Base-by-base conservation (phyloP, 805 yeast species). In the Starmera amethionina region DNA sequence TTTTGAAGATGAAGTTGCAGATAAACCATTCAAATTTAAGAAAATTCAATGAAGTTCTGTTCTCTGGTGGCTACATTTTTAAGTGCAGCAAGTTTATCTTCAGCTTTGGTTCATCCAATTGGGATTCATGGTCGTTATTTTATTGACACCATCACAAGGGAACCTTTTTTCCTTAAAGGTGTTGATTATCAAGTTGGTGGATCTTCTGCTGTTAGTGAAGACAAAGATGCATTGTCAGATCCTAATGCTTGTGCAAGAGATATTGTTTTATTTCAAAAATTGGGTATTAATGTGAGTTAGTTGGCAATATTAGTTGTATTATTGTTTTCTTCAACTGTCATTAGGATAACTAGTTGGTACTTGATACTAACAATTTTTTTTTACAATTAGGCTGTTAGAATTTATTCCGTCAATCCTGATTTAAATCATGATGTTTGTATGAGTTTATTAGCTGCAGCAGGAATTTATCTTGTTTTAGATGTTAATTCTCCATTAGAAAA, bases 101-200 rank as follows among this genome's bases (percentile, higher is more conserved):
- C 27, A 33, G 65, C 56, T 2, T 58, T 53, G 39, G 63, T 82
- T 7, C 73, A 81, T 56, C 95, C 96, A 0, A 79, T 90, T 37
- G 72, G 66, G 16, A 68, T 83, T 7, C 63, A 68, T 41, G 93
- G 86, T 2, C 75, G 78, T 28, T 82, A 79, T 51, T 90, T 90
- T 52, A 69, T 78, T 39, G 88, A 89, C 51, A 70, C 87, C 1
- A 73, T 77, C 7, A 84, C 95, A 1, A 68, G 74, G 30, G 78
- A 79, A 44, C 89, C 89, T 8, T 89, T 90, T 55, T 79, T 70
- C 50, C 71, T 89, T 31, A 80, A 75, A 59, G 97, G 97, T 15
- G 83, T 90, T 1, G 97, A 90, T 59, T 89, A 89, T 56, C 97
- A 90, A 55, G 97, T 97, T 0, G 97, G 97, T 9, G 97, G 97